These are phyloP conservation scores for Cryphonectria naterciae DNA, from an alignment of 2,329 filamentous ascomycete species.

Conservation along the genomic window DNA sequence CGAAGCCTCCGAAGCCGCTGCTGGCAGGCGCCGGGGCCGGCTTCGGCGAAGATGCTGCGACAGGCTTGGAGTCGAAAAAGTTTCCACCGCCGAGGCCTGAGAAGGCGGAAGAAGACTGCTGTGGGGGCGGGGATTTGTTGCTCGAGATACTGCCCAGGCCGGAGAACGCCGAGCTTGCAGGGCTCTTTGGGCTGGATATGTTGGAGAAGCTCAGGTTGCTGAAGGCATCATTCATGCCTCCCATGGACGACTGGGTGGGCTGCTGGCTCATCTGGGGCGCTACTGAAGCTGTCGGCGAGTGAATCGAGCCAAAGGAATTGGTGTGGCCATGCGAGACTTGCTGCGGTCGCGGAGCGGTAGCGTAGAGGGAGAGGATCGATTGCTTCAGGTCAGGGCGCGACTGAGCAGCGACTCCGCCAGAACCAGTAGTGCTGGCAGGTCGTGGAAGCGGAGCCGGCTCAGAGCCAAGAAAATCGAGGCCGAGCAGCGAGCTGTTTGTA, in stretches of 20 bases:
- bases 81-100: constrained; percentile 69
- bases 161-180: constrained; percentile 30
- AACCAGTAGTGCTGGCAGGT: constrained; percentile 78
- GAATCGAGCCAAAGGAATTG: constrained; percentile 70
- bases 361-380: constrained; percentile 94
- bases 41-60: constrained; percentile 44
- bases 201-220: constrained; percentile 53
- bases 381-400: constrained; percentile 94
- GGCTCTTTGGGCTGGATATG: constrained; percentile 49
- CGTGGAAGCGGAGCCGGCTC: constrained; percentile 71
- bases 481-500: constrained; percentile 81
- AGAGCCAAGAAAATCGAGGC: constrained; percentile 88
- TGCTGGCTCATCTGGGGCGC: constrained; percentile 44
- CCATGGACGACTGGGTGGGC: constrained; percentile 47
- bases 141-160: constrained; percentile 35
- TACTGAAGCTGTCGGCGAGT: constrained; percentile 52
- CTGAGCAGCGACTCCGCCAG: constrained; percentile 62
- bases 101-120: constrained; percentile 50
- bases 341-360: constrained; percentile 79
- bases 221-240: constrained; percentile 82
- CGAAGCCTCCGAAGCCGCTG: constrained; percentile 69
- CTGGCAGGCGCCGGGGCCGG: constrained; percentile 43
- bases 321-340: constrained; percentile 59
- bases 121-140: constrained; percentile 40
- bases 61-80: constrained; percentile 80